Evolutionary conservation across 2,329 filamentous ascomycete species (phyloP).

Genomic region (Tolypocladium cylindrosporum): DNA sequence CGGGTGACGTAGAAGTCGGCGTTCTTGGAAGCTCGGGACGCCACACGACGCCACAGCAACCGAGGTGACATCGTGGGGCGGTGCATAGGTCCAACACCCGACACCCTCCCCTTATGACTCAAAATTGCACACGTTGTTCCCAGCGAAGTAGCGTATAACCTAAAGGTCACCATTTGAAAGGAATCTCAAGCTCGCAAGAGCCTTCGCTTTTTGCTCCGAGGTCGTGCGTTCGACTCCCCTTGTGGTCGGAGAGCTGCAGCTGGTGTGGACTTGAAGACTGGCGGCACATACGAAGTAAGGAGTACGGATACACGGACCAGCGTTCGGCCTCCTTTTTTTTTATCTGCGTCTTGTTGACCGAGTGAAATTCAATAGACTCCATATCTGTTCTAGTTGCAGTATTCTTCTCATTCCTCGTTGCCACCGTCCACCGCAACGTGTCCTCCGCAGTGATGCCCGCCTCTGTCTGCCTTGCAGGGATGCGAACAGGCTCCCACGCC

Average conservation of each 20-base stretch:
- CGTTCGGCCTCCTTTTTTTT: too few relatives aligned
- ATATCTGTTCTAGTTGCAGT: too few relatives aligned
- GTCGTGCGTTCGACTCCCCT: neutral
- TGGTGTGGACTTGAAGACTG: too few relatives aligned
- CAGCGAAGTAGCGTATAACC: too few relatives aligned
- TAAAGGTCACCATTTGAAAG: too few relatives aligned
- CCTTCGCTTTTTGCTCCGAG: neutral
- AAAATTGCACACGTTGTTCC: neutral
- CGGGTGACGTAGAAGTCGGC: neutral
- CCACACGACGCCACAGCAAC: neutral
- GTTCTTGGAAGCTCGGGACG: neutral
- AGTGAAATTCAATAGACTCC: too few relatives aligned
- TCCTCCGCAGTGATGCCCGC: neutral
- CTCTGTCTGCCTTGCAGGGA: neutral
- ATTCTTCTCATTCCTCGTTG: too few relatives aligned
- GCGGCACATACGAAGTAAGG: too few relatives aligned
- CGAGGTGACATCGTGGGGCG: neutral
- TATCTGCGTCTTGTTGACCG: too few relatives aligned
- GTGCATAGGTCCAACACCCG: neutral
- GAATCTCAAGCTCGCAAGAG: neutral
- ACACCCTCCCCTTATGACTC: neutral
- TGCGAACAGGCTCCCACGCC: too few relatives aligned
- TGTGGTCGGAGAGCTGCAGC: too few relatives aligned
- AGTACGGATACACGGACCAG: too few relatives aligned
- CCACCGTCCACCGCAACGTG: neutral